Evolutionary conservation across 345 rosid genomes (phyloP).

Genomic region (Noccaea bulbosa): DNA sequence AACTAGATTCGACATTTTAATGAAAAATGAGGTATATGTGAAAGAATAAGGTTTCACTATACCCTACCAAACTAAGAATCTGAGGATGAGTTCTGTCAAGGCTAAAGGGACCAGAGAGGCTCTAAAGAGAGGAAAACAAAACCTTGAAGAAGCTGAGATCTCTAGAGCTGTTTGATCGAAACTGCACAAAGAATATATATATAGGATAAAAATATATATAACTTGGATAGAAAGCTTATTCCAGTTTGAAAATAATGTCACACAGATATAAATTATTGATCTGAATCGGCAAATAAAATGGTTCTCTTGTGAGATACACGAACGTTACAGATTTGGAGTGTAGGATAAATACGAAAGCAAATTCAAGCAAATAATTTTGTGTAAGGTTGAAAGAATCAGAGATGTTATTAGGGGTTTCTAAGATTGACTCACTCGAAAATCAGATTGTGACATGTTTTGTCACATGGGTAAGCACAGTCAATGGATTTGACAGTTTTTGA

Average conservation of each 20-base stretch:
- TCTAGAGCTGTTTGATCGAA: slow-evolving; percentile 31
- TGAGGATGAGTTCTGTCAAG: slow-evolving; percentile 34
- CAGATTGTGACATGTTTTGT: slow-evolving; percentile 79
- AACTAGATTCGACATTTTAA: slow-evolving; percentile 27
- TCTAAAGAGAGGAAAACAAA: slow-evolving; percentile 35
- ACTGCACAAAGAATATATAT: slow-evolving; percentile 38
- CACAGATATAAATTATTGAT: slow-evolving; percentile 10
- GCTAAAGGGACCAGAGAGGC: slow-evolving; percentile 41
- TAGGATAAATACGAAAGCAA: slow-evolving; percentile 7
- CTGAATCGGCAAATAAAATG: slow-evolving; percentile 11
- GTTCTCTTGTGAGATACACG: slow-evolving; percentile 9
- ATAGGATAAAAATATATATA: slow-evolving; percentile 20
- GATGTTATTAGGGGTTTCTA: not conserved
- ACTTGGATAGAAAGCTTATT: slow-evolving; percentile 9
- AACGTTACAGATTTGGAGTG: slow-evolving; percentile 23
- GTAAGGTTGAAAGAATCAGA: slow-evolving; percentile 18
- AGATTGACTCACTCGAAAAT: slow-evolving; percentile 62
- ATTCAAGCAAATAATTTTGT: not conserved
- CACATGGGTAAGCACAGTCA: slow-evolving; percentile 88
- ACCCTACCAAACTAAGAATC: slow-evolving; percentile 29
- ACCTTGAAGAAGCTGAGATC: slow-evolving; percentile 44
- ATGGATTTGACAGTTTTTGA: slow-evolving; percentile 47
- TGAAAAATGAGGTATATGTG: not conserved
- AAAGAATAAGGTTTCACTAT: slow-evolving; percentile 17
- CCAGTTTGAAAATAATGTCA: not conserved